Base-by-base conservation (phyloP, 257 asterid species). In the Solanum pinnatisectum region DNA sequence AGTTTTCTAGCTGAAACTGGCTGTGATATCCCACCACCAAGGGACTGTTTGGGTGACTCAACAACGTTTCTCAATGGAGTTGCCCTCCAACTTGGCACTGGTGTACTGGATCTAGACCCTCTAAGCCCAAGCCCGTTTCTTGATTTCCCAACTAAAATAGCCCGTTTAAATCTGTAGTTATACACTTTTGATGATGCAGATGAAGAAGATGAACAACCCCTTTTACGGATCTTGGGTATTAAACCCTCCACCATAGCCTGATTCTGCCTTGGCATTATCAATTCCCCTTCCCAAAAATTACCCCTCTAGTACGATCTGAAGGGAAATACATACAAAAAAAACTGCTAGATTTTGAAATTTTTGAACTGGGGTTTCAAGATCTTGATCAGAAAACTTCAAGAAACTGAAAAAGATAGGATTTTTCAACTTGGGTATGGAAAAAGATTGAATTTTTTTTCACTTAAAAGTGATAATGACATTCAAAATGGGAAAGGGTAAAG, bases 1-100 rank as follows among this genome's bases (percentile, higher is more conserved):
- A 97, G 93, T 88, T 91, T 93, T 70, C 99, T 91, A 86, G 99
- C 99, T 60, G 99, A 95, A 1, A 95, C 93, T 81, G 98, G 98
- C 85, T 93, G 93, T 70, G 96, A 92, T 88, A 90, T 90, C 88
- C 98, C 95, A 40, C 97, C 89, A 18, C 89, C 90, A 46, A 87
- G 95, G 14, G 95, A 93, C 71, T 87, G 89, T 88, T 83, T 93
- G 15, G 98, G 96, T n/a, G 98, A 94, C 33, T 94, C 96, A 72
- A 91, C 60, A 88, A 89, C 92, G 72, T 91, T 87, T 90, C 92
- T 92, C 88, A 89, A 36, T 32, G 95, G 94, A 25, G 95, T 91
- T 76, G 92, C 94, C 87, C 95, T 92, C 99, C 99, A 96, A 22
- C 91, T 72, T 10, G 99, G 99, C 87, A 93, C 99, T 5, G 99